Percentiles rank a stretch among this genome's conserved stretches.
phyloP scores from a whole-genome alignment of 768 basidiomycete genomes.

The Chiua virens region DNA sequence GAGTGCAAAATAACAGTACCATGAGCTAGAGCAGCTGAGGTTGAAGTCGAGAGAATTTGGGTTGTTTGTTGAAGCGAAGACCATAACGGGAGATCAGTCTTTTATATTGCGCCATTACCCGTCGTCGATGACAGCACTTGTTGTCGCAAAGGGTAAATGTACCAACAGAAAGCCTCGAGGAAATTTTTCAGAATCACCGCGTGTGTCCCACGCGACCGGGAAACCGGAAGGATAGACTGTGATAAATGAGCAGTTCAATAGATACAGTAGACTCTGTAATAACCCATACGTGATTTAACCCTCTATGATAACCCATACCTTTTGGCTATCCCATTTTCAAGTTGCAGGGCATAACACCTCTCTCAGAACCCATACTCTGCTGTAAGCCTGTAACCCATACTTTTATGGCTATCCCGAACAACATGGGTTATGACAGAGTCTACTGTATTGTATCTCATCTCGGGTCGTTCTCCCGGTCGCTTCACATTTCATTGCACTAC shows the following conservation, averaged over 20 bases:
- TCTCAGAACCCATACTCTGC: too few species aligned
- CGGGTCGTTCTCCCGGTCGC: too few species aligned
- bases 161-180: conserved; percentile 14
- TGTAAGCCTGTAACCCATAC: too few species aligned
- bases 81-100: background rate
- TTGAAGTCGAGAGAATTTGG: background rate
- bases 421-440: too few species aligned
- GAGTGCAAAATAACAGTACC: conserved; percentile 1
- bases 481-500: too few species aligned
- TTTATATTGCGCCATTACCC: conserved; percentile 4
- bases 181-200: conserved; percentile 14
- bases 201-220: conserved; percentile 19
- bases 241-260: background rate
- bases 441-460: too few species aligned
- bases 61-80: background rate
- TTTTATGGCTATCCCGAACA: too few species aligned
- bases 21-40: background rate
- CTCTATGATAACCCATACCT: too few species aligned
- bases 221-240: background rate
- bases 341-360: too few species aligned
- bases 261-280: too few species aligned
- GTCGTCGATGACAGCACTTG: background rate
- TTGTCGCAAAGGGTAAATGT: background rate
- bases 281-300: too few species aligned
- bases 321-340: too few species aligned